Conservation (phyloP, 106 monocot genomes). For the Apostasia ramifera region DNA sequence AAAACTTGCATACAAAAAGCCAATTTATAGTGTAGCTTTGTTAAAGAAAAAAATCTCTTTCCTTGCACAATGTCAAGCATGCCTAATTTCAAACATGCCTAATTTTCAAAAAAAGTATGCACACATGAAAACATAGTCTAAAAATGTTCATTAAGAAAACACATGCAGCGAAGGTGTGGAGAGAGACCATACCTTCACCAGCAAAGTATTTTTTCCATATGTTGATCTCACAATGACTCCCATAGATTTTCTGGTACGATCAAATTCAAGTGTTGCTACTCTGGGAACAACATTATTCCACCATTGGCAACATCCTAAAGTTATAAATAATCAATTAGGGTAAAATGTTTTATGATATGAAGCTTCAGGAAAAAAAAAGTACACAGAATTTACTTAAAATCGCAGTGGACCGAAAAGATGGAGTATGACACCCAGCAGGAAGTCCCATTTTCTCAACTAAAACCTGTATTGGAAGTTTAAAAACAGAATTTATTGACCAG, state of each 20-base stretch:
- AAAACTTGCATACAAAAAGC: no score
- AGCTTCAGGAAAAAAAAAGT: constrained; percentile 12
- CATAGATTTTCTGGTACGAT: constrained; percentile 93
- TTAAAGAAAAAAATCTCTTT: no score
- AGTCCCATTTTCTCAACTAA: constrained; percentile 80
- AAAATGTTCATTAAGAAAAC: no score
- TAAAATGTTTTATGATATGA: no score
- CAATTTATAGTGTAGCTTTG: no score
- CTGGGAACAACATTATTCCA: constrained; percentile 61
- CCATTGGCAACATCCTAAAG: constrained; percentile 71
- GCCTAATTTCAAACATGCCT: not conserved
- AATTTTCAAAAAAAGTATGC: not conserved
- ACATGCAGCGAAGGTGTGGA: not conserved
- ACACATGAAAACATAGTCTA: not conserved
- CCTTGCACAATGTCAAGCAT: not conserved
- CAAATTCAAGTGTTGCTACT: constrained; percentile 96
- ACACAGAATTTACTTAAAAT: constrained; percentile 30
- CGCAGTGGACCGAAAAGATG: constrained; percentile 16
- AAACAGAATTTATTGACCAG: not conserved
- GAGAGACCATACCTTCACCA: constrained; percentile 68
- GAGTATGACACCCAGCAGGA: constrained; percentile 18
- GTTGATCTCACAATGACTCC: constrained; percentile 84
- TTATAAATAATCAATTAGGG: constrained; percentile 1
- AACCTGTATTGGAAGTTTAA: constrained; percentile 21
- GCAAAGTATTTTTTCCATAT: constrained; percentile 67